Percentiles rank a stretch among this genome's conserved stretches.
Evolutionary conservation across 148 eudicot genomes (phyloP).

Genomic region (Polygonum aviculare): DNA sequence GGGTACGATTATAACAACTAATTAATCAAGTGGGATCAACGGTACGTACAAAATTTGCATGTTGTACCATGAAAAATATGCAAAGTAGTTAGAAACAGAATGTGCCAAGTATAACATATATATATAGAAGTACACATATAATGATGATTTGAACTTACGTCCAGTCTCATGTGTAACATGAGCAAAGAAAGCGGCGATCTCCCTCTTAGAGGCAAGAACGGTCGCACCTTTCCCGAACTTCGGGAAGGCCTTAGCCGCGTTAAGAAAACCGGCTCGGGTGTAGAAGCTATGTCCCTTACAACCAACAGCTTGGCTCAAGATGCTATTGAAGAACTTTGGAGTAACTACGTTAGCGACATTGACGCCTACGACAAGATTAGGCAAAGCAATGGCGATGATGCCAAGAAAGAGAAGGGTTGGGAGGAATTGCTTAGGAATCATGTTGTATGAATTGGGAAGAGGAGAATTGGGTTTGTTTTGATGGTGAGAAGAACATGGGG

Average conservation of each 20-base stretch:
- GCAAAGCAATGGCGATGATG: neutral
- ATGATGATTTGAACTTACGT: conserved; percentile 25
- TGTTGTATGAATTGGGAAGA: neutral
- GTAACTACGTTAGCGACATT: conserved; percentile 25
- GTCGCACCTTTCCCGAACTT: conserved; percentile 33
- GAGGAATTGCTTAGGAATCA: conserved; percentile 4
- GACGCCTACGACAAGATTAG: neutral
- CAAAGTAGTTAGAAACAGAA: too few species aligned
- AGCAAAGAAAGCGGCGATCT: conserved; percentile 69
- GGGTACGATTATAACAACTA: too few species aligned
- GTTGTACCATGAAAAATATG: too few species aligned
- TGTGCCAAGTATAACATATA: too few species aligned
- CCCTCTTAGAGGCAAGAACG: conserved; percentile 36
- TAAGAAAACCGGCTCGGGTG: conserved; percentile 29
- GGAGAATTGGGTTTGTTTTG: neutral
- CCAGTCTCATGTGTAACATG: conserved; percentile 65
- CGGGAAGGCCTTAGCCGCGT: conserved; percentile 24
- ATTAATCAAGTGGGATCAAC: too few species aligned
- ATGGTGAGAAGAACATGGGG: neutral
- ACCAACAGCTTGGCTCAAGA: conserved; percentile 22
- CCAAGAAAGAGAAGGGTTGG: neutral
- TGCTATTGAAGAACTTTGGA: conserved; percentile 32
- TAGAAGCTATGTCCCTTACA: conserved; percentile 47
- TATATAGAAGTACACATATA: neutral
- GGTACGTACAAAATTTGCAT: too few species aligned